Base-by-base conservation (phyloP, 1,284 basidiomycete genomes). In the Pholiota adiposa region DNA sequence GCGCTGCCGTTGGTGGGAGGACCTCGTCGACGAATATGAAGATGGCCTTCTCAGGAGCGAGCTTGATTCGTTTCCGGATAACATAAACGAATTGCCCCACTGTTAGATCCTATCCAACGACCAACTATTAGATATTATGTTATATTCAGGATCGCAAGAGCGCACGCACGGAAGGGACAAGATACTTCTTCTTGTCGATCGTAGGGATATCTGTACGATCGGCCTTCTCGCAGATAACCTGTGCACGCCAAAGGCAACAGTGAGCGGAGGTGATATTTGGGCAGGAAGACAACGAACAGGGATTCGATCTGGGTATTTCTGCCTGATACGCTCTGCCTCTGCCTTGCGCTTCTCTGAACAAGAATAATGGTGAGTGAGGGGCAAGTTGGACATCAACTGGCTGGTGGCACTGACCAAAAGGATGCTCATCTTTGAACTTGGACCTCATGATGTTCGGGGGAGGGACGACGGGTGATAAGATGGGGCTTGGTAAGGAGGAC, bases 101-200 rank as follows among this genome's bases (percentile, higher is more conserved):
- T 25, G 97, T 99, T 56, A 99, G 82, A 79, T 99, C 97, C 93
- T 97, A 71, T 48, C 58, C 12, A 59, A 38, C 25, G 62, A 2
- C 25, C n/a, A 38, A 31, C 21, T 51, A 61, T 49, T 33, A 56
- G 21, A 36, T n/a, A 61, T 56, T 40, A 65, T 23, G 6, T 6
- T 19, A 31, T 16, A 49, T 7, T 34, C 59, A 65, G 63, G 57
- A 48, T 34, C 57, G 57, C 50, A 54, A 16, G n/a, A 60, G 43
- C 31, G 63, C 53, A 75, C 87, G 67, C 71, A 96, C 94, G 55
- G 96, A 97, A 55, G 97, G 97, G 3, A 99, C 97, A 49, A 99
- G 84, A 71, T 99, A 99, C 84, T 99, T 99, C 93, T 99, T 99
- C 93, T 99, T 99, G 85, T 99, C 97, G 72, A 99, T 98, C 19